Evolutionary conservation across 2,329 filamentous ascomycete genomes (phyloP).

Genomic region (Leptographium radiaticola): DNA sequence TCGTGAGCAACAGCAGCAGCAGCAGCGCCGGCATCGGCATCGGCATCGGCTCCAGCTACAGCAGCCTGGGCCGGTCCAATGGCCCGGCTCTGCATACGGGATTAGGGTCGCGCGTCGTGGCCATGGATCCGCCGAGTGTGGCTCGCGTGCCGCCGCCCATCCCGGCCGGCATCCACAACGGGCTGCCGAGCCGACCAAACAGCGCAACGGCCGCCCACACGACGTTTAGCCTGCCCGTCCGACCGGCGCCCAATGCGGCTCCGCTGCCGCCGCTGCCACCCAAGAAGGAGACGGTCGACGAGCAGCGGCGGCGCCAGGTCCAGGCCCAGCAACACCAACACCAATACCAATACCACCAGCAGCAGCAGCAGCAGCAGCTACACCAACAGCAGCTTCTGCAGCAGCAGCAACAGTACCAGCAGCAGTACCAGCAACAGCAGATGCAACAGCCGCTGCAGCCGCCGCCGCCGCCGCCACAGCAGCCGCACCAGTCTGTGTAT

Average conservation of each 20-base stretch:
- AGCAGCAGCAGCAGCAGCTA: neutral
- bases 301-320: constrained; percentile 24
- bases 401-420: neutral
- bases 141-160: constrained; percentile 24
- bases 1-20: neutral
- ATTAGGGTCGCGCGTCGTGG: constrained; percentile 34
- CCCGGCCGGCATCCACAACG: neutral
- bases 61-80: constrained; percentile 31
- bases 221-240: constrained; percentile 51
- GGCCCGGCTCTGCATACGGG: constrained; percentile 35
- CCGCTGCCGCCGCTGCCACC: constrained; percentile 45
- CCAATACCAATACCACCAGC: constrained; percentile 1
- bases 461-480: neutral
- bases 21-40: neutral
- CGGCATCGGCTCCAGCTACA: constrained; percentile 15
- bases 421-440: neutral
- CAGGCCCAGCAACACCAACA: constrained; percentile 4
- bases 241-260: constrained; percentile 45
- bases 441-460: constrained; percentile 24
- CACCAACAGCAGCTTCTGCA: neutral
- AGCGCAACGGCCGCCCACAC: constrained; percentile 18
- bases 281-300: constrained; percentile 42
- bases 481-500: constrained; percentile 4
- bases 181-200: constrained; percentile 21
- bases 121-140: neutral